Base-by-base conservation (phyloP, 495 filamentous ascomycete species). In the Clavariopsis aquatica region DNA sequence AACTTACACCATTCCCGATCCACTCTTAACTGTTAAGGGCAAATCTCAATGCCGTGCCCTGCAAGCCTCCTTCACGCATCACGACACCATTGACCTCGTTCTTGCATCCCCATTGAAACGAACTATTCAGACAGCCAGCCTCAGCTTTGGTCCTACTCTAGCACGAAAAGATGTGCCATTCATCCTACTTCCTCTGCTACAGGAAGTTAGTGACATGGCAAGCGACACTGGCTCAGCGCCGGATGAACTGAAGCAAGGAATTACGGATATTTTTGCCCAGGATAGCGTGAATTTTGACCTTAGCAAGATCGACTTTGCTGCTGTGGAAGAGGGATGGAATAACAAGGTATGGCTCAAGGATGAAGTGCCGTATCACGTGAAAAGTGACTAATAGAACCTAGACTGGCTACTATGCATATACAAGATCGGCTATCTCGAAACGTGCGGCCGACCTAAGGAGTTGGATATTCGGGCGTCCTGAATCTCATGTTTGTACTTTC, bases 311-410 rank as follows among this genome's bases (percentile, higher is more conserved):
- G 49, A 62, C 24, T 22, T 52, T n/a, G 20, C 12, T 3, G 3
- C 1, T 17, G 58, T 62, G n/a, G 22, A 41, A 10, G 58, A 52
- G 31, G 58, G 58, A 13, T 62, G 58, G 58, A 62, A 62, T 46
- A 17, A 13, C 31, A 62, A 62, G 19, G 58, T 53, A 8, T n/a
- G 28, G 27, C 2, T 8, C 38, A 9, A 7, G 5, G 5, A 12
- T 5, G 31, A 43, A 43, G 38, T 15, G 9, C 4, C n/a, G n/a
- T 17, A 43, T 43, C 38, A 43, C 15, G 38, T 43, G 38, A 43
- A 8, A 3, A 43, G n/a, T 2, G 38, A 43, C 13, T 43, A 7
- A 43, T 17, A 7, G 12, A 45, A 13, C 24, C 19, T 29, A 57
- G 53, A 57, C 20, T 7, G 58, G 47, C 23, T 62, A 52, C 49